These are phyloP conservation scores for Rhizoclosmatium sp. DNA, from an alignment of 192 early-diverging fungal genomes.

Conservation along the genomic window DNA sequence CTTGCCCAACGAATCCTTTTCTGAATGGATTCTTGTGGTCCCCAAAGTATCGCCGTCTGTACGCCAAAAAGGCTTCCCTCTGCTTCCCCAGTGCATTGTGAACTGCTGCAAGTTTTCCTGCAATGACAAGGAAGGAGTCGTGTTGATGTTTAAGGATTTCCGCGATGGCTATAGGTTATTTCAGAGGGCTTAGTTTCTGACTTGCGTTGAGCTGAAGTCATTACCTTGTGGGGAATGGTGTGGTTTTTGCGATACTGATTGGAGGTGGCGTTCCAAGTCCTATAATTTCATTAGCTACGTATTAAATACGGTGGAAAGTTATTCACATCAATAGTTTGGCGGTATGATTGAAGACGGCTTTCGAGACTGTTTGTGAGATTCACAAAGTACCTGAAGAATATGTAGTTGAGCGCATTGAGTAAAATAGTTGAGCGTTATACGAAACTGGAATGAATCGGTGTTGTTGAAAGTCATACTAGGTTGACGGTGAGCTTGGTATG, in stretches of 20 bases:
- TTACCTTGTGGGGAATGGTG: conserved; percentile 32
- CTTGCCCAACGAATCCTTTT: conserved; percentile 17
- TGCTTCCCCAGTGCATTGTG: conserved; percentile 42
- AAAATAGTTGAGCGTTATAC: not conserved
- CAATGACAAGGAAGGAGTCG: conserved; percentile 44
- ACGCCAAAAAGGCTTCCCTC: conserved; percentile 29
- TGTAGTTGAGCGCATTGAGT: not conserved
- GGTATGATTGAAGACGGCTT: conserved; percentile 48
- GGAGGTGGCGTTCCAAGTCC: conserved; percentile 37
- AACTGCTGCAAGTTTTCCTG: conserved; percentile 36
- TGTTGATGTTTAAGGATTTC: conserved; percentile 43
- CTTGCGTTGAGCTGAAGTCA: not conserved
- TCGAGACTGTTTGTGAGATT: conserved; percentile 46
- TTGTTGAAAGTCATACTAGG: conserved; percentile 43
- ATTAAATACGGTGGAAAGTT: not conserved
- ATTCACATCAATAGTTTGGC: conserved; percentile 49
- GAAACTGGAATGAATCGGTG: conserved; percentile 26
- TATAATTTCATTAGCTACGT: not conserved
- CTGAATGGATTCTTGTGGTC: conserved; percentile 31
- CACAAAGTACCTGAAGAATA: conserved; percentile 42
- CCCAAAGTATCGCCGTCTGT: conserved; percentile 42
- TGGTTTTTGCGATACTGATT: conserved; percentile 16
- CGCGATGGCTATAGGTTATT: conserved; percentile 35
- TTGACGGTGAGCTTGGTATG: conserved; percentile 33
- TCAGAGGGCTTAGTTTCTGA: not conserved